phyloP scores from a whole-genome alignment of 78 protist species.

The Acrasis kona region DNA sequence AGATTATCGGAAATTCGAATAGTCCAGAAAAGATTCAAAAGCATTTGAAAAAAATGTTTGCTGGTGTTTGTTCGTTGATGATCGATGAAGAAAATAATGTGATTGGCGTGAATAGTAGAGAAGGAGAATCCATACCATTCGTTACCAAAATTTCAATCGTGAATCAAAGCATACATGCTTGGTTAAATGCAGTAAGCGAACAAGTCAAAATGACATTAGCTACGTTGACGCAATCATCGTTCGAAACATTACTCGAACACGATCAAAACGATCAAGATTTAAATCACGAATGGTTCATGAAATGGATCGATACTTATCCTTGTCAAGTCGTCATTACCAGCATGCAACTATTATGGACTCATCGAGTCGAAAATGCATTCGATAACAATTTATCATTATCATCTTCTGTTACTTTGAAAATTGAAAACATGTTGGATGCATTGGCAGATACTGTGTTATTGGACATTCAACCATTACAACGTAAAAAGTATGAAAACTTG shows the following conservation, averaged over 20 bases:
- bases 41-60: constrained; percentile 93
- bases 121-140: constrained; percentile 80
- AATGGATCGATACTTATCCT: constrained; percentile 68
- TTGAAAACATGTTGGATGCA: no score
- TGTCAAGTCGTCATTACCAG: constrained; percentile 63
- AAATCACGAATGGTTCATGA: background rate
- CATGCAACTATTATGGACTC: constrained; percentile 49
- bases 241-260: no score
- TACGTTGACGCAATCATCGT: no score
- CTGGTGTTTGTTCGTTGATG: constrained; percentile 55
- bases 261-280: no score
- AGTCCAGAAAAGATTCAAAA: constrained; percentile 64
- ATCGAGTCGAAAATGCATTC: constrained; percentile 24
- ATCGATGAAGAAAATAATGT: constrained; percentile 1
- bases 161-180: constrained; percentile 77
- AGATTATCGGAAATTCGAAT: constrained; percentile 89
- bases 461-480: background rate
- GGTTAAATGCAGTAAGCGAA: constrained; percentile 61
- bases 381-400: background rate
- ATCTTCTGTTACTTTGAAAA: no score
- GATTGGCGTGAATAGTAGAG: constrained; percentile 54
- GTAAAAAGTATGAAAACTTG: constrained; percentile 82
- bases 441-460: no score
- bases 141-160: no score
- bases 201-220: no score